Percentiles rank a stretch among this genome's conserved stretches.
phyloP scores from a whole-genome alignment of 176 grass and related monocot species.

The Oryza australiensis region DNA sequence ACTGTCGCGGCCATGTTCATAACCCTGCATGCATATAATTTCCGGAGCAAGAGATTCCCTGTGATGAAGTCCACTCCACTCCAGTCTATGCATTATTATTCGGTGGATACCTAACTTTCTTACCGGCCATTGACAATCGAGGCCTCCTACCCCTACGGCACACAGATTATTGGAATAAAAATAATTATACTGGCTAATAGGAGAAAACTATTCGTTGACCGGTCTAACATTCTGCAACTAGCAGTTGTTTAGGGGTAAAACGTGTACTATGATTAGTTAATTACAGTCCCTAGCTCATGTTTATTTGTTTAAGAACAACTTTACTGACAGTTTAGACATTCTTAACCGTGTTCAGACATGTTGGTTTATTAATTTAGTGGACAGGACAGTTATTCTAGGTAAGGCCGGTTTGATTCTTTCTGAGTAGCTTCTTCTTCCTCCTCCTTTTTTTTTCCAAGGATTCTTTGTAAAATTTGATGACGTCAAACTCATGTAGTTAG shows the following conservation, averaged over 20 bases:
- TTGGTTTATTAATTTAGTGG: background rate
- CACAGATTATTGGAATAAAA: background rate
- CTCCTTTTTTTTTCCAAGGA: background rate
- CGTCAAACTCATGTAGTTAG: background rate
- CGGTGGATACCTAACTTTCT: constrained; percentile 21
- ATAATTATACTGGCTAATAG: background rate
- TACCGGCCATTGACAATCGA: constrained; percentile 15
- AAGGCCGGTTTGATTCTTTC: background rate
- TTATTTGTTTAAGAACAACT: background rate
- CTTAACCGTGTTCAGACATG: constrained; percentile 1
- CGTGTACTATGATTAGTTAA: background rate
- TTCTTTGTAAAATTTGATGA: background rate
- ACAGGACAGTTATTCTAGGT: background rate
- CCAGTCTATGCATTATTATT: constrained; percentile 5
- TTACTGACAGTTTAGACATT: background rate
- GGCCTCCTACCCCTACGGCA: background rate
- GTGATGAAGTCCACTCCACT: constrained; percentile 21
- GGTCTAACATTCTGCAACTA: background rate
- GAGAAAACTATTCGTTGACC: constrained; percentile 16
- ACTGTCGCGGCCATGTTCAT: background rate
- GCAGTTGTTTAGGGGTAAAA: constrained; percentile 1
- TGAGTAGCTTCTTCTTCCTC: background rate
- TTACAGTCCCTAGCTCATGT: background rate
- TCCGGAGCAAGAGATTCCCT: constrained; percentile 1
- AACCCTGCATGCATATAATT: background rate